Base-by-base conservation (phyloP, 768 basidiomycete species). In the Aureoboletus auriporus region DNA sequence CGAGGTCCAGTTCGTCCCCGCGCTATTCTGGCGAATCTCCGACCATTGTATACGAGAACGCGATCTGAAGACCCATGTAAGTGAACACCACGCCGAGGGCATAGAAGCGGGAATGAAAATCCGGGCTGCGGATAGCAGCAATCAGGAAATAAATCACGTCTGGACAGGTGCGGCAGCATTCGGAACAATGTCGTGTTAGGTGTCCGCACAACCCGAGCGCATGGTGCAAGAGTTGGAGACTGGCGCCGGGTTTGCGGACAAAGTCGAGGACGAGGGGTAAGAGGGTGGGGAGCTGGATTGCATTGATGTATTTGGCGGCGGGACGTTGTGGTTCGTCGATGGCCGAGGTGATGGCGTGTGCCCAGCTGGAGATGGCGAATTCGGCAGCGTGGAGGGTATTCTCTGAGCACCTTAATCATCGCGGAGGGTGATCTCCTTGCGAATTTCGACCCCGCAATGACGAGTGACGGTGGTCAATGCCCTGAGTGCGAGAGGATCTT, bases 381-480 rank as follows among this genome's bases (percentile, higher is more conserved):
- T 84, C 81, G 8, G 73, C 69, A 10, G 77, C 64, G 26, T 66
- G 69, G 4, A 68, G 54, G 75, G 47, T 73, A 59, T 29, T 77
- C 71, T 37, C 76, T 63, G 33, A 84, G 63, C 8, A 83, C 60
- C 27, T 67, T 71, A 12, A 77, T 53, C 8, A 85, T 64, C 12
- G 56, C 69, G 71, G 2, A 65, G 56, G 0, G 81, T 79, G 44
- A 86, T 77, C 47, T 76, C 76, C 39, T 66, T 59, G 33, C 78
- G 77, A 26, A 77, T 71, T 14, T 72, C 66, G 4, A 58, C 50
- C 6, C 82, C 82, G 4, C 82, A 80, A 40, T 84, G 82, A 50
- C 80, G 83, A 0, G 83, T 84, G 10, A 84, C 72, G 20, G 76
- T 80, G 0, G 73, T 73, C 17, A 86, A 64, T 0, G 80, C 74